phyloP scores from a whole-genome alignment of 2,329 filamentous ascomycete species.

The Colletotrichum siamense region DNA sequence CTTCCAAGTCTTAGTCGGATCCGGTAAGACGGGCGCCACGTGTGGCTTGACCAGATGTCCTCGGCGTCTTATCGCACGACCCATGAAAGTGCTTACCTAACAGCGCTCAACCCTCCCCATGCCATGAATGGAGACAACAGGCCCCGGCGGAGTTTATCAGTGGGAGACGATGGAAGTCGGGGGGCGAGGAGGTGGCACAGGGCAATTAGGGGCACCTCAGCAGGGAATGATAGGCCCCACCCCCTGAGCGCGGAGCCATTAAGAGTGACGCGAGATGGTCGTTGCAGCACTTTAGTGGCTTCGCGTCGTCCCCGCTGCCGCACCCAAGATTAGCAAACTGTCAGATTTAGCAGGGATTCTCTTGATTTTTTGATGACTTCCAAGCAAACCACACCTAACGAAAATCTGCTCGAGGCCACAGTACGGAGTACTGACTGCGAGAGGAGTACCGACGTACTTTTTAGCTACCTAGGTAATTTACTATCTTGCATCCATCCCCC shows the following conservation, averaged over 20 bases:
- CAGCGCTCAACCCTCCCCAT: not conserved
- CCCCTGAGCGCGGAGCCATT: constrained; percentile 17
- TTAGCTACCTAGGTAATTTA: not conserved
- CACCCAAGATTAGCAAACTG: constrained; percentile 20
- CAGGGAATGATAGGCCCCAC: not conserved
- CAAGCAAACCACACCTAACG: constrained; percentile 16
- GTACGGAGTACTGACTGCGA: not conserved
- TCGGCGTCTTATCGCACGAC: not conserved
- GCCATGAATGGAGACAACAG: not conserved
- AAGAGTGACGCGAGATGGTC: constrained; percentile 8
- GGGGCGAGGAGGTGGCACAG: not conserved
- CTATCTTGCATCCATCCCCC: not conserved
- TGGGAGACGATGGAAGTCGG: not conserved
- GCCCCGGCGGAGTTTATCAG: not conserved
- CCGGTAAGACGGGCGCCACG: constrained; percentile 1
- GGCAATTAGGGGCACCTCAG: not conserved
- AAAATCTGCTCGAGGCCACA: constrained; percentile 4
- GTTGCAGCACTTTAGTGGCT: constrained; percentile 9
- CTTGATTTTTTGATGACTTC: constrained; percentile 9
- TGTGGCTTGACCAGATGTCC: not conserved
- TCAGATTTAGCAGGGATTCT: constrained; percentile 14
- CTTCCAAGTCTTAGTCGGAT: constrained; percentile 11
- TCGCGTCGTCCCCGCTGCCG: constrained; percentile 12
- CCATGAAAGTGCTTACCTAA: not conserved
- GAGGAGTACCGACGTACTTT: not conserved